Percentiles rank a stretch among this genome's conserved stretches.
Evolutionary conservation across 495 filamentous ascomycete species (phyloP).

Genomic region (Durotheca rogersii): DNA sequence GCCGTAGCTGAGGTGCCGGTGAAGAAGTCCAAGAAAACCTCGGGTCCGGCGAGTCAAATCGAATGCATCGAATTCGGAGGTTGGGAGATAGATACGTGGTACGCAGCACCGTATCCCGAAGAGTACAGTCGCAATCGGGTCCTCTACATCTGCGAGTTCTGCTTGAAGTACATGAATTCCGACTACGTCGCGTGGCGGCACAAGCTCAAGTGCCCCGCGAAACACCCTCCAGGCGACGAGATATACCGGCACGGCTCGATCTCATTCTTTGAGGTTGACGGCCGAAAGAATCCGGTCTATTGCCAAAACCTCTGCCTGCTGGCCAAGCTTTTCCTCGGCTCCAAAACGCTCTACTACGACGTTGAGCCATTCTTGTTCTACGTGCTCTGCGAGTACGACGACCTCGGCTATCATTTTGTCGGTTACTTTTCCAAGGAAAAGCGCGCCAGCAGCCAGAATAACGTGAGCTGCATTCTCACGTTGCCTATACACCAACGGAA

Average conservation of each 20-base stretch:
- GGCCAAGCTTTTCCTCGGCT: slow-evolving; percentile 93
- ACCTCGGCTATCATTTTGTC: slow-evolving; percentile 92
- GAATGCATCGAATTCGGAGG: slow-evolving; percentile 98
- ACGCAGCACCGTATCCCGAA: slow-evolving; percentile 97
- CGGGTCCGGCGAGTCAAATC: slow-evolving; percentile 89
- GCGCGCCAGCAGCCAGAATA: slow-evolving; percentile 89
- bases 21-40: slow-evolving; percentile 63
- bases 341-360: slow-evolving; percentile 97
- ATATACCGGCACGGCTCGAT: slow-evolving; percentile 94
- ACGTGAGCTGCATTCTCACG: slow-evolving; percentile 95
- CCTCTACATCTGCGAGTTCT: slow-evolving; percentile 98
- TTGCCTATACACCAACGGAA: slow-evolving; percentile 95
- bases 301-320: slow-evolving; percentile 96
- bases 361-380: slow-evolving; percentile 98
- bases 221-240: slow-evolving; percentile 95
- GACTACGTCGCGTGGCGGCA: slow-evolving; percentile 97
- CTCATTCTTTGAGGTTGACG: slow-evolving; percentile 96
- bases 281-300: slow-evolving; percentile 93
- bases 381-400: slow-evolving; percentile 94
- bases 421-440: slow-evolving; percentile 99
- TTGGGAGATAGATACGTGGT: slow-evolving; percentile 98
- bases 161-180: slow-evolving; percentile 98
- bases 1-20: slow-evolving; percentile 45
- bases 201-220: slow-evolving; percentile 95
- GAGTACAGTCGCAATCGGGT: slow-evolving; percentile 95